Conservation (phyloP, 441 rosid genomes). For the Sinapis alba region DNA sequence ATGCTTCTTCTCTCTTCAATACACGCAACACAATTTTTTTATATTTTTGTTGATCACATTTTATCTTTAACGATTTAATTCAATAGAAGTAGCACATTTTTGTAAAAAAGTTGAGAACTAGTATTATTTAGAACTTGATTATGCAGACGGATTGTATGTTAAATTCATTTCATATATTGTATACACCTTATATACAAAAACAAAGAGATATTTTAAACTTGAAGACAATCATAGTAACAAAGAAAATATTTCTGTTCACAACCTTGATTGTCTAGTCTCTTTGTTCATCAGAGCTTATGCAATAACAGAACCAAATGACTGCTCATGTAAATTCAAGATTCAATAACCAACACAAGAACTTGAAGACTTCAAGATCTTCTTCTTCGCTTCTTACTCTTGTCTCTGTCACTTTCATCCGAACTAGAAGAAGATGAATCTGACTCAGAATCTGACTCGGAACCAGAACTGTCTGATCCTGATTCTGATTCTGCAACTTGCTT, state of each 20-base stretch:
- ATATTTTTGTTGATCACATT: conserved; percentile 4
- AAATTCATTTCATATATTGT: background rate
- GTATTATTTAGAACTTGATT: background rate
- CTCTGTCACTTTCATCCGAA: conserved; percentile 54
- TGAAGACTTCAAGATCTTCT: conserved; percentile 37
- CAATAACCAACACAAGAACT: no score
- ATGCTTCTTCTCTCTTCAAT: background rate
- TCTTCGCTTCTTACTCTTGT: conserved; percentile 48
- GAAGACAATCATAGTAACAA: background rate
- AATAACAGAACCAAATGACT: background rate
- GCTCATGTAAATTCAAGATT: background rate
- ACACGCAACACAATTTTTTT: background rate
- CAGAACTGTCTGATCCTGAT: conserved; percentile 44
- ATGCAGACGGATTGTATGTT: background rate
- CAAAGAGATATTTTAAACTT: background rate
- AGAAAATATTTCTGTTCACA: background rate
- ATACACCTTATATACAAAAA: background rate
- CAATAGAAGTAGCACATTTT: background rate
- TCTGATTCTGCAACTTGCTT: conserved; percentile 49
- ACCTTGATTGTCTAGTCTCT: background rate
- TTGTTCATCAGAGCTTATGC: conserved; percentile 11
- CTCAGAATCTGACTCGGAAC: conserved; percentile 50
- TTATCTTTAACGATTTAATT: background rate
- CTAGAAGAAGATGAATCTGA: conserved; percentile 32
- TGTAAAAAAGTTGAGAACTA: no score